Evolutionary conservation across 768 basidiomycete species (phyloP), one percentile per base, ranked within the genome.

Genomic region (Pleurotus tuber-regium): DNA sequence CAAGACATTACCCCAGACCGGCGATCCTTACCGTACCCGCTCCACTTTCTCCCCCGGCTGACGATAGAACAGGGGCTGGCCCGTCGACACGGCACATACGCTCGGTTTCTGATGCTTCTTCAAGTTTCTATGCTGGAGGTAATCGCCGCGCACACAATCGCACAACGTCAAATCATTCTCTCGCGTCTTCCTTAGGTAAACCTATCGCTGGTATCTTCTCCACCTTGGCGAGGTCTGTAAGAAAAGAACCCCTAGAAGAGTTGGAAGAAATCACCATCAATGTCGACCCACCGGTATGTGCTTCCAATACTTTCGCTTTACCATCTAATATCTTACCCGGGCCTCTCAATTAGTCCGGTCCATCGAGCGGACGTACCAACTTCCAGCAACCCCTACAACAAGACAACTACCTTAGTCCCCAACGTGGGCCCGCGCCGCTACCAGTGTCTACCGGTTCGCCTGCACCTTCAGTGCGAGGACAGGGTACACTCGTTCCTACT

Each of bases 231-330:
- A 26, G 28, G 30, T 47, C 46, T n/a, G n/a, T n/a, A 35, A 31
- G 25, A 19, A 47, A 47, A 26, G 46, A 47, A 40, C 26, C 49
- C 10, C 14, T 21, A 4, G 35, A 38, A 31, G n/a, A 19, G 12
- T 50, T 36, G 2, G 49, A 50, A 24, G 49, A 50, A 28, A 50
- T 50, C 36, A 50, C 35, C 25, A 50, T 50, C 49, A 39, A 41
- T 18, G 49, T 50, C 12, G 49, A 50, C 24, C 49, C 49, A 21
- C 49, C 49, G n/a, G 49, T 50, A n/a, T 21, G 49, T 50, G 0
- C 6, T 10, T n/a, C 28, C 11, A 16, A 21, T 40, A 8, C 2
- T 24, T n/a, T 9, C 9, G 14, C 49, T 19, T 30, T n/a, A 8
- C 26, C 23, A 30, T 26, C 16, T 39, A 10, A 24, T 25, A 14